These are phyloP conservation scores for Psilocybe tampanensis DNA, from an alignment of 768 basidiomycete genomes.

Conservation along the genomic window DNA sequence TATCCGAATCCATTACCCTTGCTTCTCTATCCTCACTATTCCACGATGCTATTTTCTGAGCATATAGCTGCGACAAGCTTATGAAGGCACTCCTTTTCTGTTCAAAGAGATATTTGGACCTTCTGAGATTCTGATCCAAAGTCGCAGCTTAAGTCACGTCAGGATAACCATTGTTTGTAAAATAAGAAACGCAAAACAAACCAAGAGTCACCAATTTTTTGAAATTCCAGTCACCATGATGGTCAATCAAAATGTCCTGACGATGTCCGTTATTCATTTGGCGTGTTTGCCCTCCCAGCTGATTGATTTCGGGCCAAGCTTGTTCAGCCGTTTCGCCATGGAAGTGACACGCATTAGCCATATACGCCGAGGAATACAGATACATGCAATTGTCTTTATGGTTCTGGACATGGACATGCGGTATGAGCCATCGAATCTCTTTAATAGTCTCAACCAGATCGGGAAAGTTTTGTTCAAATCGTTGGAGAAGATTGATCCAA, in stretches of 20 bases:
- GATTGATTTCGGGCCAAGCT: constrained; percentile 25
- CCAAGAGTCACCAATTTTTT: constrained; percentile 20
- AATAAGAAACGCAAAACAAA: constrained; percentile 1
- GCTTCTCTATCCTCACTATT: constrained; percentile 9
- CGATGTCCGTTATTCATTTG: constrained; percentile 34
- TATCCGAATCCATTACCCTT: constrained; percentile 4
- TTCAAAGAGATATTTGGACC: constrained; percentile 6
- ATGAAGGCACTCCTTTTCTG: constrained; percentile 12
- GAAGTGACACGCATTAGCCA: constrained; percentile 20
- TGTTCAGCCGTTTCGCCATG: constrained; percentile 33
- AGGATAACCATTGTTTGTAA: not conserved
- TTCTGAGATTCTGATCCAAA: constrained; percentile 1
- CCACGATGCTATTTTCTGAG: constrained; percentile 4
- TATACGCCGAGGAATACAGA: constrained; percentile 23
- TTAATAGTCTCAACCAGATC: constrained; percentile 10
- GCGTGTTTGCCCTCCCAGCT: constrained; percentile 17
- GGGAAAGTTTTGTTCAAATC: constrained; percentile 15
- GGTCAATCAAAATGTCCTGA: constrained; percentile 24
- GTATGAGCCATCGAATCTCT: constrained; percentile 17
- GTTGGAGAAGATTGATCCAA: constrained; percentile 14
- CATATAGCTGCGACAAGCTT: not conserved
- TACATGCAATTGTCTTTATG: constrained; percentile 30
- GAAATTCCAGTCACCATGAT: constrained; percentile 19
- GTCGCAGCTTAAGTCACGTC: constrained; percentile 2
- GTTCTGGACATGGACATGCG: constrained; percentile 26